phyloP scores from a whole-genome alignment of 1,284 basidiomycete species.

The Calocybe gambosa region DNA sequence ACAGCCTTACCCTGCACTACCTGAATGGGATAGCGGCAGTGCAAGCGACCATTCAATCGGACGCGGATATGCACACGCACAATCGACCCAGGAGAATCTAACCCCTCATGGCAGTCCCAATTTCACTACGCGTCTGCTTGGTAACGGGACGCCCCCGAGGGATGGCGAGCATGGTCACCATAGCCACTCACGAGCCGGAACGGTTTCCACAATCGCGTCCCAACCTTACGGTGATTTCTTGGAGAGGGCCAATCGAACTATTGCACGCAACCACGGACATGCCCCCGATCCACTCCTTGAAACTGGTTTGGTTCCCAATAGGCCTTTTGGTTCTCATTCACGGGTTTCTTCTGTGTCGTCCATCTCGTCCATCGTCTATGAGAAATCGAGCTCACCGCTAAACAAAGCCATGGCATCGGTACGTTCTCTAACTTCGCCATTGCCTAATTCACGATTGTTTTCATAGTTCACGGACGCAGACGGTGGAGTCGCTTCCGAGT shows the following conservation, averaged over 20 bases:
- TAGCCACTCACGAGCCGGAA: constrained; percentile 31
- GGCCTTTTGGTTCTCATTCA: constrained; percentile 78
- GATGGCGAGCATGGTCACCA: constrained; percentile 59
- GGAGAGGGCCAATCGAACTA: constrained; percentile 76
- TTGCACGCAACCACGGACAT: constrained; percentile 70
- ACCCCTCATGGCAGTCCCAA: constrained; percentile 32
- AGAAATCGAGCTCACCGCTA: constrained; percentile 81
- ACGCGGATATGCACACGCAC: constrained; percentile 30
- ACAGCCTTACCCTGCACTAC: constrained; percentile 35
- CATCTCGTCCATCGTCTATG: constrained; percentile 83
- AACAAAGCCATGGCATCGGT: constrained; percentile 90
- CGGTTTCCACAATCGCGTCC: constrained; percentile 20
- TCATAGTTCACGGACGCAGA: constrained; percentile 84
- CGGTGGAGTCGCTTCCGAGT: constrained; percentile 84
- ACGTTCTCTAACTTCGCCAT: constrained; percentile 20
- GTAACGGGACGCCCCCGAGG: constrained; percentile 32
- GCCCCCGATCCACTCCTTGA: constrained; percentile 84
- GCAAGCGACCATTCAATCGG: constrained; percentile 25
- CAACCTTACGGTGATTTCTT: constrained; percentile 73
- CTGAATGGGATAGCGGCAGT: constrained; percentile 41
- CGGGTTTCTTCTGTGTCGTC: constrained; percentile 80
- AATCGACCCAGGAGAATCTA: constrained; percentile 53
- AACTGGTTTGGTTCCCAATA: constrained; percentile 44
- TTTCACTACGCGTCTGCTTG: constrained; percentile 4
- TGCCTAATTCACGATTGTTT: constrained; percentile 7